Evolutionary conservation across 176 grass and related monocot species (phyloP), one percentile per base, ranked within the genome.

Genomic region (Tillandsia leiboldiana): DNA sequence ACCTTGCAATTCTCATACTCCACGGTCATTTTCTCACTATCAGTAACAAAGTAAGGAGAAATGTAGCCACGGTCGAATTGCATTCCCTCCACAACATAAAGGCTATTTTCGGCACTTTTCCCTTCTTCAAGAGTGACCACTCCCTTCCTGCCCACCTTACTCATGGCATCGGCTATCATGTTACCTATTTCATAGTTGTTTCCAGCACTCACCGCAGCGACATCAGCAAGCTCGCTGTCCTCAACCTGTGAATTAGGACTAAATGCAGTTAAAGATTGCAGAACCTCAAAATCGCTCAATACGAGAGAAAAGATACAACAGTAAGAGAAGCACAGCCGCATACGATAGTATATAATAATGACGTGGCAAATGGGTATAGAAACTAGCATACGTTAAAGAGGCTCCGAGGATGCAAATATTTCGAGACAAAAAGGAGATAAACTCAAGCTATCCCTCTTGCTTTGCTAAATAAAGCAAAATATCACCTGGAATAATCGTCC

Each of bases 1-100:
- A 92, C 92, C 86, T 96, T 96, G 88, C 92, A 96, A 78, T 96
- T 96, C 67, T 96, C 92, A 15, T 96, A 96, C 69, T 96, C 92
- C 0, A 73, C 82, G 9, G 86, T 51, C 92, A 96, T 96, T 82
- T 96, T 96, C 71, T 96, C 92, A 56, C 88, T 96, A 62, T 96
- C 92, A 22, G 92, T 96, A 12, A 96, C 92, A 56, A 96, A 92
- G 65, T 96, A 92, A 24, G 92, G 92, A 58, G 92, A 96, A 75
- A 96, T 96, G 74, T 96, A 96, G 27, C 92, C 92, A 75, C 88
- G 88, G 13, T 96, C 92, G 86, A 96, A 96, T 24, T 96, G 92
- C 92, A 96, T 96, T 80, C 92, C 92, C 65, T 96, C 91, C 53
- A 91, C 91, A 77, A 96, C 91, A 75, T 96, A 96, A 14, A 96